Percentiles rank a stretch among this genome's conserved stretches.
phyloP scores from a whole-genome alignment of 73 alveolate species.

The Paramecium octaurelia region DNA sequence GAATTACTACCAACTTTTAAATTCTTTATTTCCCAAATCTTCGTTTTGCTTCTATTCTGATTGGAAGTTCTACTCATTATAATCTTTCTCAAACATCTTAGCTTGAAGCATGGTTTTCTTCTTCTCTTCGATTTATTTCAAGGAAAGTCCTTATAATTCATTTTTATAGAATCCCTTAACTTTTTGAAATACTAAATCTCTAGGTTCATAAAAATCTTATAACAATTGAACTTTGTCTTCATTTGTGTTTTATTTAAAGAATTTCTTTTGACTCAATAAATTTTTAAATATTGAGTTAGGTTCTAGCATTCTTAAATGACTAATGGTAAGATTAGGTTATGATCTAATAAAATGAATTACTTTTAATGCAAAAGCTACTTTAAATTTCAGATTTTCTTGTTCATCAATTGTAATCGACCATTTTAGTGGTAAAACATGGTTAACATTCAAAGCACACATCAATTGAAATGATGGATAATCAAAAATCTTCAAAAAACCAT shows the following conservation, averaged over 20 bases:
- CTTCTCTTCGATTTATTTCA: conserved; percentile 51
- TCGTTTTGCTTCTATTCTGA: background rate
- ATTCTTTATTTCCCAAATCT: conserved; percentile 5
- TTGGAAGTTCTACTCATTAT: background rate
- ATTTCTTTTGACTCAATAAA: background rate
- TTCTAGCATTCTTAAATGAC: conserved; percentile 27
- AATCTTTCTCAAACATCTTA: background rate
- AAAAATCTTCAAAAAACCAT: background rate
- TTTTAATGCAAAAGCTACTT: conserved; percentile 49
- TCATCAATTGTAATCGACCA: conserved; percentile 13
- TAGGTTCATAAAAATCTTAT: conserved; percentile 32
- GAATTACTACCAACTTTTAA: background rate
- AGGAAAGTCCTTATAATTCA: conserved; percentile 52
- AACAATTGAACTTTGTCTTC: conserved; percentile 39
- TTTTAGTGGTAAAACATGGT: conserved; percentile 47
- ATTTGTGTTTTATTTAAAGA: background rate
- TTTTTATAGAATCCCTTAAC: conserved; percentile 30
- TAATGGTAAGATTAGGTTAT: background rate
- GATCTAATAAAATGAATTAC: conserved; percentile 20
- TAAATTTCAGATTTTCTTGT: conserved; percentile 47
- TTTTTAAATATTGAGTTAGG: background rate
- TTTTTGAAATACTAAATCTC: conserved; percentile 49
- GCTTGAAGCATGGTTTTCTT: background rate
- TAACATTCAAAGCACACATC: conserved; percentile 36
- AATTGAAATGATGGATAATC: background rate